These are phyloP conservation scores for Pleurotus giganteus DNA, from an alignment of 768 basidiomycete species.

Conservation along the genomic window DNA sequence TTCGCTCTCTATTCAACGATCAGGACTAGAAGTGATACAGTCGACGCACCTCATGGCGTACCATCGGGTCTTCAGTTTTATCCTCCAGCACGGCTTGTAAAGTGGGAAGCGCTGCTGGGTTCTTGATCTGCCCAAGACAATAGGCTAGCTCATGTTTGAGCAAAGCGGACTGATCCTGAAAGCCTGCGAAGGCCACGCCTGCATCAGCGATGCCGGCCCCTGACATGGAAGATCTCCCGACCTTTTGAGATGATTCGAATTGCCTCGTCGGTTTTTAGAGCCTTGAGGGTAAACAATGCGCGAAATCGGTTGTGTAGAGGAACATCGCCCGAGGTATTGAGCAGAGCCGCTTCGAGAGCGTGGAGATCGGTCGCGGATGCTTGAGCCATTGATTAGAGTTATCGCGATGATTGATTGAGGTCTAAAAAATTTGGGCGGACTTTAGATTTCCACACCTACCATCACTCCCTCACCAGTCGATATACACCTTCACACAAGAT, in stretches of 20 bases:
- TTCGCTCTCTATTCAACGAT: conserved; percentile 15
- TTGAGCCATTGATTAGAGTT: conserved; percentile 28
- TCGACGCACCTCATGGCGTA: conserved; percentile 83
- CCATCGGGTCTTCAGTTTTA: conserved; percentile 85
- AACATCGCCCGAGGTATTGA: conserved; percentile 71
- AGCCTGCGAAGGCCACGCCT: conserved; percentile 52
- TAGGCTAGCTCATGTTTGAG: conserved; percentile 98
- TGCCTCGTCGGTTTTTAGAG: conserved; percentile 74
- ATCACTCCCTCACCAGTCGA: no score
- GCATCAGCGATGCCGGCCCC: conserved; percentile 12
- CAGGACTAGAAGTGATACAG: conserved; percentile 6
- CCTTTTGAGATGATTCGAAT: conserved; percentile 86
- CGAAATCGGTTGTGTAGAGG: conserved; percentile 87
- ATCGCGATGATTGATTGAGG: conserved; percentile 20
- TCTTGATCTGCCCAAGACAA: conserved; percentile 90
- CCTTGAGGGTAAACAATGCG: conserved; percentile 89
- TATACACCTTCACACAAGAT: conserved; percentile 44
- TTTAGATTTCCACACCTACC: conserved; percentile 34
- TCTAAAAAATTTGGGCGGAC: conserved; percentile 45
- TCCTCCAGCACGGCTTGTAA: conserved; percentile 77
- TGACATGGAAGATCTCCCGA: conserved; percentile 25
- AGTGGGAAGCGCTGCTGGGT: conserved; percentile 66
- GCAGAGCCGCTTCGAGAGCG: conserved; percentile 70
- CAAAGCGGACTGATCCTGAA: conserved; percentile 82
- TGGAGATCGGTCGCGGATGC: conserved; percentile 54